Percentiles rank a stretch among this genome's conserved stretches.
These are phyloP conservation scores for Casaregolazyma suthepensis DNA, from an alignment of 1,139 yeast genomes.

Conservation along the genomic window DNA sequence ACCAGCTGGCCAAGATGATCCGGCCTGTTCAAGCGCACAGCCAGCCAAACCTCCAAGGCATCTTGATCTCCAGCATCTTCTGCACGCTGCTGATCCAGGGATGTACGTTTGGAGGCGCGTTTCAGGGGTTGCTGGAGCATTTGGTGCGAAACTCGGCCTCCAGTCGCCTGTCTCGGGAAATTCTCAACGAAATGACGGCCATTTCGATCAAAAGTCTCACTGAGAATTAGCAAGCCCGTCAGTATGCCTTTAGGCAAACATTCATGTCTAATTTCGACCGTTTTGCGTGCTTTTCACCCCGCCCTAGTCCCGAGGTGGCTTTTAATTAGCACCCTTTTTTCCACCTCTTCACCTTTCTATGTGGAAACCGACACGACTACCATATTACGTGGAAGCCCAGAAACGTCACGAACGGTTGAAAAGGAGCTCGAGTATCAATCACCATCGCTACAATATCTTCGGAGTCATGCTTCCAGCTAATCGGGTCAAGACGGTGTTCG, in stretches of 20 bases:
- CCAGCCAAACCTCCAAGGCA: background rate
- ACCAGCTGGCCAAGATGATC: background rate
- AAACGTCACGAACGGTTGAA: conserved; percentile 10
- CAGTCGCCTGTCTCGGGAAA: background rate
- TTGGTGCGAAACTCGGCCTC: background rate
- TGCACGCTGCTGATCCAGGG: background rate
- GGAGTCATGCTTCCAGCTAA: conserved; percentile 3
- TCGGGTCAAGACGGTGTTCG: conserved; percentile 1
- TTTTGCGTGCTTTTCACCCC: background rate
- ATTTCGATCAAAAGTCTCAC: background rate
- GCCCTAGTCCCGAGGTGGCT: background rate
- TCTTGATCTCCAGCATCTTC: background rate
- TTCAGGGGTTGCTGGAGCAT: background rate
- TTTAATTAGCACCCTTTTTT: background rate
- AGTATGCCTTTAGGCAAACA: background rate
- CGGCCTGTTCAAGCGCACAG: background rate
- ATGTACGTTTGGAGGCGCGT: background rate
- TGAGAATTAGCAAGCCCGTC: background rate
- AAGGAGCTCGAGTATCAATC: conserved; percentile 2
- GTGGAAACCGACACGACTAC: conserved; percentile 11
- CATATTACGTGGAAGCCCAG: conserved; percentile 9
- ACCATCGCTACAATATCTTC: conserved; percentile 1
- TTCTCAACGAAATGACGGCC: background rate
- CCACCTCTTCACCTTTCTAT: conserved; percentile 1
- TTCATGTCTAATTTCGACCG: background rate